Evolutionary conservation across 371 early-diverging fungal species (phyloP).

Genomic region (Mortierella sp.): DNA sequence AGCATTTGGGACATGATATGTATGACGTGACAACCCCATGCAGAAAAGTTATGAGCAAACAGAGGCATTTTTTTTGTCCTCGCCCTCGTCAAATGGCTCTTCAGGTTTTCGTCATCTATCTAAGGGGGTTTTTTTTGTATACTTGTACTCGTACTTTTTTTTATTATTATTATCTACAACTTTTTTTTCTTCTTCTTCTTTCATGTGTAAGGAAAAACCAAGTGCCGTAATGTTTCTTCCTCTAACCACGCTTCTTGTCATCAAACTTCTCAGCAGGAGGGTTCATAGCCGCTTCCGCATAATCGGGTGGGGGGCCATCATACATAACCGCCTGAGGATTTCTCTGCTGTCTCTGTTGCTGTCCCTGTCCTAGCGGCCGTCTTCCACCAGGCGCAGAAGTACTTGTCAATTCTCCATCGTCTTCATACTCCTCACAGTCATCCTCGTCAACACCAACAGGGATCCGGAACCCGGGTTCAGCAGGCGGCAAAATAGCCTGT

Average conservation of each 20-base stretch:
- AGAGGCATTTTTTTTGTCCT: no score
- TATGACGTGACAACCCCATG: no score
- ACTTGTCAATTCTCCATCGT: background rate
- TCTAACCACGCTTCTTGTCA: constrained; percentile 30
- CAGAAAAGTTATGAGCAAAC: no score
- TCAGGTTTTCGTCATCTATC: no score
- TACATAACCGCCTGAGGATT: constrained; percentile 14
- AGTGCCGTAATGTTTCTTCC: no score
- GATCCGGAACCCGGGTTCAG: constrained; percentile 34
- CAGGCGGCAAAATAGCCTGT: constrained; percentile 37
- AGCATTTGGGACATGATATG: no score
- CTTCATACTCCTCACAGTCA: background rate
- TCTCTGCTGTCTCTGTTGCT: background rate
- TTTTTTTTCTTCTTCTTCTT: no score
- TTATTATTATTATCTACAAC: no score
- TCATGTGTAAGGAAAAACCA: no score
- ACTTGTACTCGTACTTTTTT: no score
- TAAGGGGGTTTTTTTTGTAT: no score
- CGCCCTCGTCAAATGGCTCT: no score
- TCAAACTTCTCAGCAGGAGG: constrained; percentile 46
- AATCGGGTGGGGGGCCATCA: constrained; percentile 55
- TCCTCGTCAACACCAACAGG: constrained; percentile 14
- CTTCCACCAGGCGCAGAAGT: background rate
- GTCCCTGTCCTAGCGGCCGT: background rate
- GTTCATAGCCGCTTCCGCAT: constrained; percentile 46